Conservation (phyloP, 2,329 filamentous ascomycete species). For the Pezicula carpinea region DNA sequence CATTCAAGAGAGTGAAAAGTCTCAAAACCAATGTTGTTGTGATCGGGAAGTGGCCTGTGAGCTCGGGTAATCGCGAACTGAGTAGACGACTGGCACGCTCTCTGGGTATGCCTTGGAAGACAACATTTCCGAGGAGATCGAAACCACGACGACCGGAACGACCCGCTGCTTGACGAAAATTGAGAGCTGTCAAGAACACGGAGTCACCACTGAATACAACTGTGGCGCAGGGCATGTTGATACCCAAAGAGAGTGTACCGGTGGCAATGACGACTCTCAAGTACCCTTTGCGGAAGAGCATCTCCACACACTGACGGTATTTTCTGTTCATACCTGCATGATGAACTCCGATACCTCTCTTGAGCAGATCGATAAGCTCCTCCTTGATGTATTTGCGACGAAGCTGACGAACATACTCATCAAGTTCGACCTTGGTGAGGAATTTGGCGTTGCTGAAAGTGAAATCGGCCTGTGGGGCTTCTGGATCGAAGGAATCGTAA, state of each 20-base stretch:
- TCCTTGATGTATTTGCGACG: constrained; percentile 43
- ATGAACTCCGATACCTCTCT: constrained; percentile 69
- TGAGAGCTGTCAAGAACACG: constrained; percentile 67
- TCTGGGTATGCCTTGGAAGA: constrained; percentile 63
- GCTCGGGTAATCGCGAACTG: constrained; percentile 67
- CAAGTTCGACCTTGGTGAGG: constrained; percentile 52
- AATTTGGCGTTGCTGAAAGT: constrained; percentile 62
- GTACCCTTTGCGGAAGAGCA: constrained; percentile 69
- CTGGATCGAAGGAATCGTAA: constrained; percentile 64
- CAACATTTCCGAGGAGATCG: constrained; percentile 74
- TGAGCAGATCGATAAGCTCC: constrained; percentile 55
- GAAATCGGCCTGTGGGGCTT: constrained; percentile 57
- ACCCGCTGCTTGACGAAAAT: constrained; percentile 72
- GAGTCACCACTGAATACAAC: constrained; percentile 74
- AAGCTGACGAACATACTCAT: constrained; percentile 47
- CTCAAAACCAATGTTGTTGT: constrained; percentile 69
- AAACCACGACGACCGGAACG: constrained; percentile 77
- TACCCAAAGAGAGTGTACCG: constrained; percentile 70
- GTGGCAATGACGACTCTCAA: constrained; percentile 69
- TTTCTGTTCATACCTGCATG: constrained; percentile 76
- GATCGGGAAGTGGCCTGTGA: constrained; percentile 74
- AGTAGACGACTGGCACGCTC: constrained; percentile 64
- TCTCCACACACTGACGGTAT: constrained; percentile 70
- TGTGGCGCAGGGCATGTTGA: constrained; percentile 82
- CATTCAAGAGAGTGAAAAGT: constrained; percentile 61